Conservation (phyloP, 73 alveolate species). For the Tetrahymena borealis region DNA sequence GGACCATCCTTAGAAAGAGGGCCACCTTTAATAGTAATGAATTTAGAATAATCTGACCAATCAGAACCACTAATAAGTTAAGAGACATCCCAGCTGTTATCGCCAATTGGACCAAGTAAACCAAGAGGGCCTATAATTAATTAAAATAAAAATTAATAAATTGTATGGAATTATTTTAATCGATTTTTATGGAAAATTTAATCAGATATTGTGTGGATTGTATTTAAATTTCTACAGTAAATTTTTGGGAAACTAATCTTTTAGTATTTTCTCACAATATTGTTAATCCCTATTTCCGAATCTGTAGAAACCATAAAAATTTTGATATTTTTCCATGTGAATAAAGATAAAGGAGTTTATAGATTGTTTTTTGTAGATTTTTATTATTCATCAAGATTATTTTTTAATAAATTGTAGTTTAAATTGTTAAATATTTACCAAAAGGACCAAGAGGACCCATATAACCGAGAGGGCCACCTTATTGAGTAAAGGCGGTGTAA, state of each 20-base stretch:
- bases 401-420: not conserved
- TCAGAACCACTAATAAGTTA: not conserved
- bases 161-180: too few relatives aligned
- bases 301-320: too few relatives aligned
- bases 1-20: not conserved
- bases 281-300: too few relatives aligned
- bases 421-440: not conserved
- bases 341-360: too few relatives aligned
- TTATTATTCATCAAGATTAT: not conserved
- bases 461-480: not conserved
- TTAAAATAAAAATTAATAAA: not conserved
- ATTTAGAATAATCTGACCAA: not conserved
- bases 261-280: too few relatives aligned
- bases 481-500: not conserved
- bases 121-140: not conserved
- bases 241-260: too few relatives aligned
- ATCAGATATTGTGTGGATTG: too few relatives aligned
- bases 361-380: not conserved
- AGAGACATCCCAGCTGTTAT: not conserved
- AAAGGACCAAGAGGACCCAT: slow-evolving; percentile 4
- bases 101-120: not conserved
- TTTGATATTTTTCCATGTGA: too few relatives aligned
- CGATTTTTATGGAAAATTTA: too few relatives aligned
- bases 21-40: not conserved
- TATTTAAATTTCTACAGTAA: too few relatives aligned